Evolutionary conservation across 495 filamentous ascomycete genomes (phyloP), one percentile per base, ranked within the genome.

Genomic region (Corynascus novoguineensis): DNA sequence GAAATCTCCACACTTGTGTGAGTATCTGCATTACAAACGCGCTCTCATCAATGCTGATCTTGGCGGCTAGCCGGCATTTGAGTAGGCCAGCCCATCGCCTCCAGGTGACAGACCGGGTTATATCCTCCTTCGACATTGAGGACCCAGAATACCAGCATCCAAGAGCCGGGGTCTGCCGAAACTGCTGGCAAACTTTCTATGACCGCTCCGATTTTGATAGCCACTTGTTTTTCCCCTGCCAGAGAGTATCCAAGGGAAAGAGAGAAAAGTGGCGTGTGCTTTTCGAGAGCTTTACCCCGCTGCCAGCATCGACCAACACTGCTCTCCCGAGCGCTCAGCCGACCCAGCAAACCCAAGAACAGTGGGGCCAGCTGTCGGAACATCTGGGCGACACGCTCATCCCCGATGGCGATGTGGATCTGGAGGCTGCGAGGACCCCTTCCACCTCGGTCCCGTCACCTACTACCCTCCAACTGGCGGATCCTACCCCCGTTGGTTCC

Each of bases 1-100:
- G 65, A 72, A 19, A 70, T 72, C 45, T 70, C 69, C 9, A 70
- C 68, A 35, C 58, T 72, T 22, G 68, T 68, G 68, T 68, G 52
- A 63, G 68, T 50, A n/a, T 15, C 11, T 22, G 19, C 5, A n/a
- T 10, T 37, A 7, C 21, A 12, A 7, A 49, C 27, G 10, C 42
- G 22, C 50, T 12, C 21, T 21, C 28, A 40, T 47, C 41, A 14
- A 11, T 46, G 41, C 57, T 63, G 27, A 61, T 34, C 15, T 4
- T 45, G 40, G 17, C 37, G n/a, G 15, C 3, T 17, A 70, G 68
- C 8, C 67, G 69, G 25, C 69, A 72, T 44, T 55, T 72, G 2
- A 56, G 56, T 21, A 47, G 69, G 35, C 64, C 68, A 7, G 65
- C 69, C 15, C 69, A 72, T 41, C 57, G 67, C 24, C 63, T 72